Evolutionary conservation across 352 stramenopile species (phyloP).

Genomic region (Paralagenidium karlingii): DNA sequence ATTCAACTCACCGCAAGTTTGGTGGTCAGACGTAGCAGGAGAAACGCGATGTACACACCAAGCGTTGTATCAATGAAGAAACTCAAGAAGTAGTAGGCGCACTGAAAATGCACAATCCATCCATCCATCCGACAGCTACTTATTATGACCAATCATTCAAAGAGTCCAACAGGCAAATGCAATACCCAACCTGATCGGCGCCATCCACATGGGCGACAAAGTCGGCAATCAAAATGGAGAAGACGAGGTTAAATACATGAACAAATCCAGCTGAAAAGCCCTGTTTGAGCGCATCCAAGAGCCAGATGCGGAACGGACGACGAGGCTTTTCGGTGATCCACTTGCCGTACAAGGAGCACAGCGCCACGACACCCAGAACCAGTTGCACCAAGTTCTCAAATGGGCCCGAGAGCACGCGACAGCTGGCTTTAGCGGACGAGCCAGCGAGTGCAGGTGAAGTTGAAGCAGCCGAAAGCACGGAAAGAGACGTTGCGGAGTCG

Average conservation of each 20-base stretch:
- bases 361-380: constrained; percentile 53
- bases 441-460: too few relatives aligned
- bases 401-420: too few relatives aligned
- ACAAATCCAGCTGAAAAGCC: constrained; percentile 64
- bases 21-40: constrained; percentile 50
- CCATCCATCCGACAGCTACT: too few relatives aligned
- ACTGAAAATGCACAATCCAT: constrained; percentile 19
- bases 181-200: constrained; percentile 52
- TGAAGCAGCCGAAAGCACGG: too few relatives aligned
- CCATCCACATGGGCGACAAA: constrained; percentile 29
- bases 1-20: constrained; percentile 25
- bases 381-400: too few relatives aligned
- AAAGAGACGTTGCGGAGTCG: too few relatives aligned
- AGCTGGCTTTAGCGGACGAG: too few relatives aligned
- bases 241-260: constrained; percentile 70
- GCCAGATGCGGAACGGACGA: constrained; percentile 52
- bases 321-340: constrained; percentile 59
- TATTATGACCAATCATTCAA: too few relatives aligned
- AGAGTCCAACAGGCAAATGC: too few relatives aligned
- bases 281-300: constrained; percentile 79
- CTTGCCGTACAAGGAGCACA: constrained; percentile 69
- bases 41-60: constrained; percentile 70
- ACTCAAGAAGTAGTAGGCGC: constrained; percentile 82
- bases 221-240: constrained; percentile 57
- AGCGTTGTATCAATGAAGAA: constrained; percentile 75